A percentile compares a stretch with the other conserved stretches of the same genome.
phyloP scores from a whole-genome alignment of 202 grass and related monocot species.

The Brachypodium distachyon region DNA sequence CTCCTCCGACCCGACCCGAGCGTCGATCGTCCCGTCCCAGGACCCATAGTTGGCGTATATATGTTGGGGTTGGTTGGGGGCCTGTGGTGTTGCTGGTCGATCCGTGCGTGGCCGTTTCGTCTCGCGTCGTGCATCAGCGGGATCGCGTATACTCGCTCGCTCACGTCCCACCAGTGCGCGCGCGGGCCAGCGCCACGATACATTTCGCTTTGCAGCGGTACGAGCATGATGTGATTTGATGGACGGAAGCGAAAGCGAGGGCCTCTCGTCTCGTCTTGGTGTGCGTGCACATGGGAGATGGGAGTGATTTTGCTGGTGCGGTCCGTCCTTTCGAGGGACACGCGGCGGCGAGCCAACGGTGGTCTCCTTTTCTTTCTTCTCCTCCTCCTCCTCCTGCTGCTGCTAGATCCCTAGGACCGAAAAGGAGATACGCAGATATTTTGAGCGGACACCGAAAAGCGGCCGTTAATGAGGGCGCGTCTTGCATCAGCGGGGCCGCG shows the following conservation, averaged over 20 bases:
- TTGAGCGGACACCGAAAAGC: too few relatives aligned
- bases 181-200: background rate
- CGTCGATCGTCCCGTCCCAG: too few relatives aligned
- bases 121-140: background rate
- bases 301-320: too few relatives aligned
- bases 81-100: background rate
- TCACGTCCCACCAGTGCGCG: background rate
- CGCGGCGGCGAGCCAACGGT: background rate
- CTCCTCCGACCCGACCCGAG: too few relatives aligned
- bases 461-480: too few relatives aligned
- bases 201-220: background rate
- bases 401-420: background rate
- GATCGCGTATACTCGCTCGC: background rate
- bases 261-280: background rate
- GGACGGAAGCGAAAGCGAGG: background rate
- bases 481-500: too few relatives aligned
- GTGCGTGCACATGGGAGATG: background rate
- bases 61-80: too few relatives aligned
- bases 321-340: too few relatives aligned
- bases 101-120: background rate
- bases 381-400: background rate
- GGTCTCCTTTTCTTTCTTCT: background rate
- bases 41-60: too few relatives aligned
- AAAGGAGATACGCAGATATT: too few relatives aligned
- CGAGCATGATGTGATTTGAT: background rate